Conservation (phyloP, 1,284 basidiomycete species). For the Takashimella tepidaria region DNA sequence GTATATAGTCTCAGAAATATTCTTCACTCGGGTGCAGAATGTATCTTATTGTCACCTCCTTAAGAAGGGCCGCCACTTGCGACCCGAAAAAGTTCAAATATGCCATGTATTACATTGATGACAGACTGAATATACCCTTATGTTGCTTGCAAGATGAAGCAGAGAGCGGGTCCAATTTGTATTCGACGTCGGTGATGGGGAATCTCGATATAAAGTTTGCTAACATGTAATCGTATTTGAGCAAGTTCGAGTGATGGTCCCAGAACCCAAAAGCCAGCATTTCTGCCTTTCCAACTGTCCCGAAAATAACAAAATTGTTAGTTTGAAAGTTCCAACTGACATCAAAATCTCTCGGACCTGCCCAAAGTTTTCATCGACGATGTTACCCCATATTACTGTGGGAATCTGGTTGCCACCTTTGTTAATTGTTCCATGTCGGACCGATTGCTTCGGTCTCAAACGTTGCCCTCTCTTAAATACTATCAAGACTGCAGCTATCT, state of each 20-base stretch:
- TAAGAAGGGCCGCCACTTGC: no score
- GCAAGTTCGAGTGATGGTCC: conserved; percentile 54
- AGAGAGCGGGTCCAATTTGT: conserved; percentile 44
- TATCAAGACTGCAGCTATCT: no score
- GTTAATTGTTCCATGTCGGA: no score
- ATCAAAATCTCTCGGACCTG: not conserved
- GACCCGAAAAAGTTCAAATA: conserved; percentile 54
- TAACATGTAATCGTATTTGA: conserved; percentile 58
- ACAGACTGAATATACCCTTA: conserved; percentile 40
- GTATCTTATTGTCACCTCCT: no score
- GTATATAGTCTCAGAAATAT: conserved; percentile 50
- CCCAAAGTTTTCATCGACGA: not conserved
- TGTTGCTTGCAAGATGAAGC: conserved; percentile 43
- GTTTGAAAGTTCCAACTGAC: conserved; percentile 12
- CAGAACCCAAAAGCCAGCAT: conserved; percentile 58
- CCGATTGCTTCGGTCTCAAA: no score
- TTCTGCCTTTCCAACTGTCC: conserved; percentile 52
- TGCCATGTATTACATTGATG: conserved; percentile 37
- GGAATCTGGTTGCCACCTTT: not conserved
- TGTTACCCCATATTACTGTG: not conserved
- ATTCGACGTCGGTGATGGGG: conserved; percentile 57
- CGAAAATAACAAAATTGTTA: conserved; percentile 32
- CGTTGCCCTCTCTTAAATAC: no score
- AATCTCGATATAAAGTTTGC: no score
- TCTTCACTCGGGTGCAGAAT: conserved; percentile 55